Evolutionary conservation across 108 stramenopile genomes (phyloP), one percentile per base, ranked within the genome.

Genomic region (Nitzschia sp.): DNA sequence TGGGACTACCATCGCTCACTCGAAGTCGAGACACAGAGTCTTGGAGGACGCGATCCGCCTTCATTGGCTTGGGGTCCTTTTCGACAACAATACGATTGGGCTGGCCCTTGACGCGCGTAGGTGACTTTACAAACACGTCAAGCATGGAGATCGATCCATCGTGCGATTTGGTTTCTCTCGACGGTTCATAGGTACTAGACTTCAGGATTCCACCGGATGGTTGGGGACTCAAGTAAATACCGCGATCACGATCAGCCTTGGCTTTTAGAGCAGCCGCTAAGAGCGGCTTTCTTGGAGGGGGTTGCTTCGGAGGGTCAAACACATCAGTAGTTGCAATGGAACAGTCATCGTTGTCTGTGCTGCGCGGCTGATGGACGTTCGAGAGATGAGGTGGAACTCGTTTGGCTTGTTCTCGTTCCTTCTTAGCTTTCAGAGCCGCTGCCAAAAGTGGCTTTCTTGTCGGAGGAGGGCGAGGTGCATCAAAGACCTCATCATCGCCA

Each of bases 181-280:
- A 14, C 2, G 15, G 26, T n/a, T 10, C 10, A 8, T 43, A 62
- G 8, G 42, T 15, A 46, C 43, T 62, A 1, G 43, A 10, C 8
- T 25, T 62, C 42, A 62, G 21, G 44, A 62, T 62, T 7, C 59
- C 37, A 17, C 19, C 37, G n/a, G n/a, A n/a, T 11, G 43, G 14
- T 44, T 43, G 41, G 1, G 17, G 43, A 3, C 61, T 24, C 24
- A 17, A 40, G 43, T 9, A 43, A 3, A 62, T 62, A 3, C 61
- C 61, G 42, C 21, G 41, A 17, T 65, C 63, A 22, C 51, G 21
- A 8, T 54, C 54, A 41, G 44, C 66, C 48, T 56, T 54, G 12
- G 66, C 66, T 56, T 56, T 67, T 3, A 67, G 15, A 42, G 66
- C 66, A 26, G 66, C 66, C 10, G 53, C 66, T 2, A 67, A 24